Evolutionary conservation across 139 green algal genomes (phyloP).

Genomic region (Zygnema cylindricum): DNA sequence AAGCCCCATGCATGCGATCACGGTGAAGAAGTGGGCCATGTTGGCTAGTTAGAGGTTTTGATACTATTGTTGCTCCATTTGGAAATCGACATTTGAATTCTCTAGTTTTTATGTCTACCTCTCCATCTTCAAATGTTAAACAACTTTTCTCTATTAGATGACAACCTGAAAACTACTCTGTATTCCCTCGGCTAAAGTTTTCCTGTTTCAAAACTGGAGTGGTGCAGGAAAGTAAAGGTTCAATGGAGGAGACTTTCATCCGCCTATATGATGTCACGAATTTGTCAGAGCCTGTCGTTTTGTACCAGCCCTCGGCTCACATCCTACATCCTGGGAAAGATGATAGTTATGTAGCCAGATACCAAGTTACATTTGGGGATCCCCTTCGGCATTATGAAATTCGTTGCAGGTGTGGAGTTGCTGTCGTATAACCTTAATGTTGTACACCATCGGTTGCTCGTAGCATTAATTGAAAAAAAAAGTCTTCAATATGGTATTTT

Average conservation of each 20-base stretch:
- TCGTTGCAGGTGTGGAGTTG: conserved; percentile 22
- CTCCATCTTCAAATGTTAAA: too few species aligned
- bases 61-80: too few species aligned
- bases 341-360: neutral
- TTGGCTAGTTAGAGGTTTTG: too few species aligned
- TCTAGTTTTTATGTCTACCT: too few species aligned
- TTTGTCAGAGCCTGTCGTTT: neutral
- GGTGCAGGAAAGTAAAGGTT: neutral
- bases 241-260: neutral
- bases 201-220: too few species aligned
- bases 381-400: conserved; percentile 23
- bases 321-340: neutral
- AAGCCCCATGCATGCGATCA: too few species aligned
- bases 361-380: neutral
- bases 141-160: too few species aligned
- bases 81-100: too few species aligned
- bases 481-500: neutral
- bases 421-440: neutral
- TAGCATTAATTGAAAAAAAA: neutral
- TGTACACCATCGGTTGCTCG: too few species aligned
- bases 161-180: too few species aligned
- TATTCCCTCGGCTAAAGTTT: too few species aligned
- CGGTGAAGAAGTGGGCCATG: too few species aligned
- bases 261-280: conserved; percentile 38
- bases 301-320: conserved; percentile 1